Evolutionary conservation across 371 early-diverging fungal species (phyloP).

Genomic region (Mucor saturninus): DNA sequence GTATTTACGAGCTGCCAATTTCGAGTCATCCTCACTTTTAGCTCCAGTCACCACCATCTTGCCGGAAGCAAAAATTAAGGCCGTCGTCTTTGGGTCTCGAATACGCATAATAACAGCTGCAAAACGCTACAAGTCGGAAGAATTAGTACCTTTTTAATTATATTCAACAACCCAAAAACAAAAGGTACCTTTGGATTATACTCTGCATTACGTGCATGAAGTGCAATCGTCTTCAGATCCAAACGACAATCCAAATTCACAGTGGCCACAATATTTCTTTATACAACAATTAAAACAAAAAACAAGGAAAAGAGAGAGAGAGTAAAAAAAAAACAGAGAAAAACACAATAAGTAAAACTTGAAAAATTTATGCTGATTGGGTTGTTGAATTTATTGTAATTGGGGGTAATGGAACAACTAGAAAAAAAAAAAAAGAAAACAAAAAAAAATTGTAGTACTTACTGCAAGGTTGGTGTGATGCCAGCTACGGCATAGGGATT

Average conservation of each 20-base stretch:
- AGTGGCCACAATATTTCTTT: slow-evolving; percentile 99
- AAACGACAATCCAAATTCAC: slow-evolving; percentile 99
- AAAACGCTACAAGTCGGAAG: slow-evolving; percentile 83
- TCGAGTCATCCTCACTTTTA: slow-evolving; percentile 96
- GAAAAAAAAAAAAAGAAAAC: no score
- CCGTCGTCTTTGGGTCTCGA: slow-evolving; percentile 99
- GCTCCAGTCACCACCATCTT: slow-evolving; percentile 99
- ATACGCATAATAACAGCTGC: slow-evolving; percentile 99
- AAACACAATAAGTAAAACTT: no score
- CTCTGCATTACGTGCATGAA: slow-evolving; percentile 99
- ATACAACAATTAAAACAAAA: not conserved
- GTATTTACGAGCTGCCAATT: slow-evolving; percentile 99
- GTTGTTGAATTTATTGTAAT: no score
- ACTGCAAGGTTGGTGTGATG: slow-evolving; percentile 86
- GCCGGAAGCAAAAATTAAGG: slow-evolving; percentile 99
- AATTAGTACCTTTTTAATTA: not conserved
- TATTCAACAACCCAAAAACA: not conserved
- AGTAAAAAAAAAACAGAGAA: no score
- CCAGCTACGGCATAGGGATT: slow-evolving; percentile 70
- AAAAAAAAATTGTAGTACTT: slow-evolving; percentile 36
- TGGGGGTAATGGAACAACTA: no score
- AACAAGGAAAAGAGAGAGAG: slow-evolving; percentile 4
- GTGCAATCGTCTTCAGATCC: slow-evolving; percentile 99
- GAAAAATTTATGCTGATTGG: no score
- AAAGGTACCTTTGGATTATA: slow-evolving; percentile 99